phyloP scores from a whole-genome alignment of 2,329 filamentous ascomycete genomes.

The Colletotrichum incanum region DNA sequence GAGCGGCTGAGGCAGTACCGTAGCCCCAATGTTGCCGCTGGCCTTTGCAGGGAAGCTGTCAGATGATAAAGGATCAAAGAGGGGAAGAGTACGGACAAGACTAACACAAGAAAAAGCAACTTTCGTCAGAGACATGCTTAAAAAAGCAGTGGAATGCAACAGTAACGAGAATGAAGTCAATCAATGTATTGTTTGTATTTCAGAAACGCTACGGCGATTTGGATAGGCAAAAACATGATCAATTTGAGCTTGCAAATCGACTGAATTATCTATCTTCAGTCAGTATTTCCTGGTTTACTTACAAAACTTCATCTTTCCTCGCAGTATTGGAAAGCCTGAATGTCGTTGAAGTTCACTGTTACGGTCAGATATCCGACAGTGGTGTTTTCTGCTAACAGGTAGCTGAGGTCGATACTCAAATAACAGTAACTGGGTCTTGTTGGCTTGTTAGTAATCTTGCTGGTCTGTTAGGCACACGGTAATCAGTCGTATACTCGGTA shows the following conservation, averaged over 20 bases:
- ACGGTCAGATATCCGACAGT: too few species aligned
- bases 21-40: constrained; percentile 20
- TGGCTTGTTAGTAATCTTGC: too few species aligned
- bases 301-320: not conserved
- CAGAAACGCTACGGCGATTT: not conserved
- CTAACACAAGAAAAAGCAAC: not conserved
- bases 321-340: not conserved
- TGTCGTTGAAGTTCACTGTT: not conserved
- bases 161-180: not conserved
- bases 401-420: too few species aligned
- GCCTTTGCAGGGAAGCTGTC: not conserved
- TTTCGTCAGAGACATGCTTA: constrained; percentile 5
- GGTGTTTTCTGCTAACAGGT: too few species aligned
- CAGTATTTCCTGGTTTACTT: too few species aligned
- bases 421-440: too few species aligned
- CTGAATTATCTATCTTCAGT: too few species aligned
- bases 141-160: too few species aligned
- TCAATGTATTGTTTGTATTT: not conserved
- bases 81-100: not conserved
- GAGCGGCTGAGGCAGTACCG: constrained; percentile 11
- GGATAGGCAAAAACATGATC: not conserved
- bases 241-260: too few species aligned
- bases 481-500: too few species aligned
- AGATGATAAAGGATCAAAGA: not conserved
- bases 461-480: too few species aligned